A percentile compares a stretch with the other conserved stretches of the same genome.
phyloP scores from a whole-genome alignment of 2,329 filamentous ascomycete species.

The Fusarium haematococcum region DNA sequence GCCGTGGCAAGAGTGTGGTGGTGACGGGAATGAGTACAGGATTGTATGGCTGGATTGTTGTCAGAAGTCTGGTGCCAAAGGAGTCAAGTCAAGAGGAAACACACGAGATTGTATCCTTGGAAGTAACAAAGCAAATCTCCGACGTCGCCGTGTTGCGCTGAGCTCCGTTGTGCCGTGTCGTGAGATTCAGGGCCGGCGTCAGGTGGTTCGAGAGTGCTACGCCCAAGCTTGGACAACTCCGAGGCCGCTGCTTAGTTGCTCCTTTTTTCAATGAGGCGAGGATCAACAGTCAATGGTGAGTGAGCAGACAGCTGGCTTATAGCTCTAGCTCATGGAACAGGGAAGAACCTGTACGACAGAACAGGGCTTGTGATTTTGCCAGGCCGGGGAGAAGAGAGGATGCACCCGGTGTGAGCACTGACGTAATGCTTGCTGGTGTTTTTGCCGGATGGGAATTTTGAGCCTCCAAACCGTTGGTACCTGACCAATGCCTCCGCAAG shows the following conservation, averaged over 20 bases:
- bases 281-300: not conserved
- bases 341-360: constrained; percentile 16
- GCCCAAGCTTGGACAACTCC: constrained; percentile 43
- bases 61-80: not conserved
- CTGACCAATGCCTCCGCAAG: constrained; percentile 25
- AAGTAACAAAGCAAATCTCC: constrained; percentile 35
- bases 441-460: constrained; percentile 20
- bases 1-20: constrained; percentile 21
- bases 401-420: constrained; percentile 34
- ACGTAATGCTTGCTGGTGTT: constrained; percentile 40
- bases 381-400: constrained; percentile 33
- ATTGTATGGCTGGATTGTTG: constrained; percentile 14
- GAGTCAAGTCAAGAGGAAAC: not conserved
- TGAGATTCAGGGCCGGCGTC: constrained; percentile 37
- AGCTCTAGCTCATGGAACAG: constrained; percentile 21
- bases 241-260: constrained; percentile 34
- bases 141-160: constrained; percentile 22
- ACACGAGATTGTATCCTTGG: not conserved
- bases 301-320: constrained; percentile 1
- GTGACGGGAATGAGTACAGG: constrained; percentile 7
- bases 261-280: constrained; percentile 9
- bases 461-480: constrained; percentile 36
- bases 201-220: constrained; percentile 37
- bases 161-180: constrained; percentile 27
- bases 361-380: constrained; percentile 14